phyloP scores from a whole-genome alignment of 352 stramenopile species.

The Pythium dissotocum region DNA sequence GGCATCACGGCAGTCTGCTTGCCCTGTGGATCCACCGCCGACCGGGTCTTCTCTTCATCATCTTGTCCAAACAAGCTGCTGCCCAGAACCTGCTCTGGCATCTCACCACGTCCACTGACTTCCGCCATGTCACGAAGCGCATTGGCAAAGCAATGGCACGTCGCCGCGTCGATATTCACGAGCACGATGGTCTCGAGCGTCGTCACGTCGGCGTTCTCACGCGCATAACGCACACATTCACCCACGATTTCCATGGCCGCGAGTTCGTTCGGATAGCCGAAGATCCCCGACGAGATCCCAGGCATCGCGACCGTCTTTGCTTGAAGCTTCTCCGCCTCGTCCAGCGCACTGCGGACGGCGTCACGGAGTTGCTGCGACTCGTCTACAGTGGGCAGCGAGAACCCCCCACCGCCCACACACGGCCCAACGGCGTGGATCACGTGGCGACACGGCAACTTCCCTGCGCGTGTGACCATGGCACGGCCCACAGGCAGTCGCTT shows the following conservation, averaged over 20 bases:
- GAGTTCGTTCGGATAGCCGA: constrained; percentile 43
- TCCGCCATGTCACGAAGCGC: constrained; percentile 18
- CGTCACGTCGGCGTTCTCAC: not conserved
- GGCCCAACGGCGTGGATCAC: constrained; percentile 54
- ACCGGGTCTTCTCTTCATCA: too few relatives aligned
- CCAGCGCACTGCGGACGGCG: constrained; percentile 38
- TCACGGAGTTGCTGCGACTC: too few relatives aligned
- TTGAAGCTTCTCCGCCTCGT: constrained; percentile 30
- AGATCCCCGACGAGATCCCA: constrained; percentile 48
- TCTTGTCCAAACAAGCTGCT: too few relatives aligned
- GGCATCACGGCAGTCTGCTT: not conserved
- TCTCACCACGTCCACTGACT: too few relatives aligned
- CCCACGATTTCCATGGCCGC: constrained; percentile 40
- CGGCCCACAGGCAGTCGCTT: not conserved
- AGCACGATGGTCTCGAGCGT: constrained; percentile 31
- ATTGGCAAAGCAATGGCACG: constrained; percentile 2
- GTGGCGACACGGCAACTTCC: constrained; percentile 36
- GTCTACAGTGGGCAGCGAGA: too few relatives aligned
- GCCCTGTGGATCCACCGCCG: too few relatives aligned
- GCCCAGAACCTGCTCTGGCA: too few relatives aligned
- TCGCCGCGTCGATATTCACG: constrained; percentile 46
- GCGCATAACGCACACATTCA: constrained; percentile 35
- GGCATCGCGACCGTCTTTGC: constrained; percentile 36
- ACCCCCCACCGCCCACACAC: constrained; percentile 11
- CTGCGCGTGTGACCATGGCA: constrained; percentile 29